These are phyloP conservation scores for Prosopis cineraria DNA, from an alignment of 306 rosid genomes.

Conservation along the genomic window DNA sequence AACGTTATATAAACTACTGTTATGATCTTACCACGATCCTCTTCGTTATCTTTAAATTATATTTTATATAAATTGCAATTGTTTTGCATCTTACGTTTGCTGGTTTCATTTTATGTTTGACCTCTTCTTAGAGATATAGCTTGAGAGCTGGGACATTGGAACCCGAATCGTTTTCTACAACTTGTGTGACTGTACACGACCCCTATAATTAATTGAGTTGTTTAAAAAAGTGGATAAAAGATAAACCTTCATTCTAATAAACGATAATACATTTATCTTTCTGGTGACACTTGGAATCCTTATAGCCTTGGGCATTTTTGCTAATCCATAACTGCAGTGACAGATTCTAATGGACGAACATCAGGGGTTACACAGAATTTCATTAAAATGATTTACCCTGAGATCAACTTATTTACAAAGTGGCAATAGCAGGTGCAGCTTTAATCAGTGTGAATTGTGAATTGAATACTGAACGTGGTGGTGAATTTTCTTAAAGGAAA, in stretches of 20 bases:
- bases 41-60: not conserved
- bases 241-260: conserved; percentile 2
- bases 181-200: not conserved
- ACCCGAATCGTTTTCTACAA: conserved; percentile 9
- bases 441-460: conserved; percentile 85
- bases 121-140: conserved; percentile 5
- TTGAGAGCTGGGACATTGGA: conserved; percentile 14
- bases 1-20: conserved; percentile 52
- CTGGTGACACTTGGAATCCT: conserved; percentile 28
- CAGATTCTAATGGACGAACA: conserved; percentile 95
- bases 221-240: not conserved
- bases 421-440: conserved; percentile 85
- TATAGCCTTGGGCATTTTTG: conserved; percentile 7
- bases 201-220: conserved; percentile 4
- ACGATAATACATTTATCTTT: not conserved
- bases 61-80: not conserved
- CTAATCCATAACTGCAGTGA: conserved; percentile 29
- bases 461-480: conserved; percentile 63
- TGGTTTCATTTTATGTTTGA: conserved; percentile 30
- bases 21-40: not conserved
- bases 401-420: conserved; percentile 82
- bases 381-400: conserved; percentile 76
- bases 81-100: conserved; percentile 11
- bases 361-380: conserved; percentile 76
- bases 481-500: conserved; percentile 16